These are phyloP conservation scores for Spathaspora arborariae DNA, from an alignment of 805 yeast species.

Conservation along the genomic window DNA sequence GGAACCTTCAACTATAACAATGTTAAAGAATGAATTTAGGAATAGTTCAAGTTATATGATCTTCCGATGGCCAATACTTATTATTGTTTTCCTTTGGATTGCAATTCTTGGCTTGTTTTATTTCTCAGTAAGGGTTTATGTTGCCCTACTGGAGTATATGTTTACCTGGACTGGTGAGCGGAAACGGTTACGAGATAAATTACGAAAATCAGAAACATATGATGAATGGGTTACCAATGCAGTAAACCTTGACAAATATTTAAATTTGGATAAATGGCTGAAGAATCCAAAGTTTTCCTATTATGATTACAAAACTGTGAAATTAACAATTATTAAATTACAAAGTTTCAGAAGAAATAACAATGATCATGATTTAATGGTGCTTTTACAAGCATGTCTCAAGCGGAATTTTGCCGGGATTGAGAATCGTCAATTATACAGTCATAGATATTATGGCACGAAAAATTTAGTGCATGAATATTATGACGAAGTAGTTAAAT, in stretches of 20 bases:
- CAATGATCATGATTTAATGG: slow-evolving; percentile 45
- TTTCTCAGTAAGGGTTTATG: slow-evolving; percentile 52
- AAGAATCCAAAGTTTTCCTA: slow-evolving; percentile 56
- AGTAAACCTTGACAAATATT: slow-evolving; percentile 47
- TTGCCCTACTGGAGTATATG: slow-evolving; percentile 57
- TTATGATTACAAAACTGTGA: slow-evolving; percentile 63
- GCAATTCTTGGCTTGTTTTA: slow-evolving; percentile 46
- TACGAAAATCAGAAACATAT: slow-evolving; percentile 49
- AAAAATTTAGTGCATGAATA: slow-evolving; percentile 55
- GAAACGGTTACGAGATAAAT: slow-evolving; percentile 42
- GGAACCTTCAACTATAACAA: slow-evolving; percentile 1
- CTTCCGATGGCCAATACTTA: slow-evolving; percentile 63
- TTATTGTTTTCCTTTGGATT: slow-evolving; percentile 54
- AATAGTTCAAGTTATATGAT: slow-evolving; percentile 33
- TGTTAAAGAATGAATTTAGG: slow-evolving; percentile 34
- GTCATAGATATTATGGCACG: slow-evolving; percentile 75
- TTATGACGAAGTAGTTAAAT: slow-evolving; percentile 46
- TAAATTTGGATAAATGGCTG: slow-evolving; percentile 65
- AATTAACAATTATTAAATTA: slow-evolving; percentile 44
- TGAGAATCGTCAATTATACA: slow-evolving; percentile 66
- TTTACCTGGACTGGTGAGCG: slow-evolving; percentile 62
- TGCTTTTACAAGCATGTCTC: slow-evolving; percentile 60
- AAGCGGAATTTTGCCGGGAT: slow-evolving; percentile 76
- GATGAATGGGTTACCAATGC: slow-evolving; percentile 65
- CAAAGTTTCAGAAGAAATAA: slow-evolving; percentile 27